Percentiles rank a stretch among this genome's conserved stretches.
phyloP scores from a whole-genome alignment of 768 basidiomycete genomes.

The Ramaria sp. region DNA sequence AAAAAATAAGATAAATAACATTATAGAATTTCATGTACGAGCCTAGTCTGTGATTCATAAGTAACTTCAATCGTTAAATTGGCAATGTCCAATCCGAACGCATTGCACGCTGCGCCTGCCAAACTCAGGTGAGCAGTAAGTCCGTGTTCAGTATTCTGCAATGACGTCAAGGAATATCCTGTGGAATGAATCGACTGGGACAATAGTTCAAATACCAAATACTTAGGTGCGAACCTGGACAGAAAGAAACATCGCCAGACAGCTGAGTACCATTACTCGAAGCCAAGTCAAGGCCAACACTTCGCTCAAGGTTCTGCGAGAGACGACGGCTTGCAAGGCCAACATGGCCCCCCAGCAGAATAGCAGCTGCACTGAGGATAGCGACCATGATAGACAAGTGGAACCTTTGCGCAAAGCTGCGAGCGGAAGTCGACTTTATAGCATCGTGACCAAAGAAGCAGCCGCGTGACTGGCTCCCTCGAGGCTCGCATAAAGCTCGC shows the following conservation, averaged over 20 bases:
- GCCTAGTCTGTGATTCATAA: constrained; percentile 49
- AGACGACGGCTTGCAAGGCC: not conserved
- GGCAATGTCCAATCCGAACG: constrained; percentile 48
- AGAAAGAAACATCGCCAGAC: constrained; percentile 4
- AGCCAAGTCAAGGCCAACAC: not conserved
- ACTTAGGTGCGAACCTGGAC: not conserved
- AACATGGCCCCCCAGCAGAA: not conserved
- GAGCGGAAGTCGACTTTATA: not conserved
- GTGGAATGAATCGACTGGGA: not conserved
- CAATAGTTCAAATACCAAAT: not conserved
- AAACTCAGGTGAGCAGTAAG: constrained; percentile 45
- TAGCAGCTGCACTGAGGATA: not conserved
- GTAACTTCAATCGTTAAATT: constrained; percentile 55
- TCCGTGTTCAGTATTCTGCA: constrained; percentile 34
- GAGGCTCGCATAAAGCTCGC: too few species aligned
- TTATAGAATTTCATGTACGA: not conserved
- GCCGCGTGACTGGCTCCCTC: not conserved
- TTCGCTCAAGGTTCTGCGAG: not conserved
- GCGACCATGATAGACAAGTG: constrained; percentile 32
- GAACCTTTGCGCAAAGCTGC: constrained; percentile 28
- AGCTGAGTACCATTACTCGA: not conserved
- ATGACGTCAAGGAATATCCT: constrained; percentile 44
- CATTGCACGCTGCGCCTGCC: constrained; percentile 48
- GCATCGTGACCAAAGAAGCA: not conserved
- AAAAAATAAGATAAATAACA: not conserved